These are phyloP conservation scores for Geotrichum australiense DNA, from an alignment of 1,139 yeast species.

Conservation along the genomic window DNA sequence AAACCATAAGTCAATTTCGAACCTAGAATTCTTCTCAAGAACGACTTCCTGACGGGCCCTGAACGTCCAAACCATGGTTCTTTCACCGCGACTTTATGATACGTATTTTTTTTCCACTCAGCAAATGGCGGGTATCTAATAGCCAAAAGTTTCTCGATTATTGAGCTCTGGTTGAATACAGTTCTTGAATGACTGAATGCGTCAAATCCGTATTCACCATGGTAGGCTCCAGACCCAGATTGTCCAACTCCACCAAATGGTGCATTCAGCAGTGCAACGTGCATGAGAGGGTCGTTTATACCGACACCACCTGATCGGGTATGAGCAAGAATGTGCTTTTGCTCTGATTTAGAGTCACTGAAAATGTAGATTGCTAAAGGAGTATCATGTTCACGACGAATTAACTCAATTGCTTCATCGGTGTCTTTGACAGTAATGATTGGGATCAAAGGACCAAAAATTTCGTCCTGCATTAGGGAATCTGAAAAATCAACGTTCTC, in stretches of 20 bases:
- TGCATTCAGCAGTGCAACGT: slow-evolving; percentile 59
- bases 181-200: slow-evolving; percentile 75
- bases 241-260: slow-evolving; percentile 93
- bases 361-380: slow-evolving; percentile 82
- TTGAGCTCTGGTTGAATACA: slow-evolving; percentile 45
- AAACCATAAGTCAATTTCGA: too few species aligned
- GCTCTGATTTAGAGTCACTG: slow-evolving; percentile 48
- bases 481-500: slow-evolving; percentile 59
- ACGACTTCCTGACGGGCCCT: slow-evolving; percentile 19
- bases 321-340: slow-evolving; percentile 44
- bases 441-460: slow-evolving; percentile 85
- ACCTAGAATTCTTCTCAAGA: neutral
- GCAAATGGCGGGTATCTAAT: slow-evolving; percentile 15
- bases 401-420: slow-evolving; percentile 43
- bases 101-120: slow-evolving; percentile 1
- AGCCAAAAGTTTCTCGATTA: slow-evolving; percentile 8
- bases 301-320: slow-evolving; percentile 71
- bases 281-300: slow-evolving; percentile 68
- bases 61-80: slow-evolving; percentile 20
- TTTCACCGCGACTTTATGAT: neutral
- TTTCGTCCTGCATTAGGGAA: slow-evolving; percentile 64
- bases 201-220: slow-evolving; percentile 66
- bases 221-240: slow-evolving; percentile 69
- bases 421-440: slow-evolving; percentile 51
- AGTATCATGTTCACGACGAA: slow-evolving; percentile 58